Evolutionary conservation across 2,329 filamentous ascomycete species (phyloP).

Genomic region (Xylaria sp.): DNA sequence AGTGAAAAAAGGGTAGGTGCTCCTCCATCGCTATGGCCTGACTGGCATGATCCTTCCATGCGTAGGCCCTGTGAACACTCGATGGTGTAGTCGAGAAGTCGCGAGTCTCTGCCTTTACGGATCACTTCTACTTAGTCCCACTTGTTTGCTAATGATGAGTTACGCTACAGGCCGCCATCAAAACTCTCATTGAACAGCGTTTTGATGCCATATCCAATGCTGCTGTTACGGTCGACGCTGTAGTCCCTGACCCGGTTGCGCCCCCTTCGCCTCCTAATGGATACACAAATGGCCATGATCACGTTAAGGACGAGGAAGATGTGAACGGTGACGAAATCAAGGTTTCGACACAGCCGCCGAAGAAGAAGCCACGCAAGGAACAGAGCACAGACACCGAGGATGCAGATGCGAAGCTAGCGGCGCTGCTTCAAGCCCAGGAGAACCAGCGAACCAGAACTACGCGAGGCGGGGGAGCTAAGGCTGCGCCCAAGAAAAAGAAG

Average conservation of each 20-base stretch:
- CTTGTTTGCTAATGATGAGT: slow-evolving; percentile 18
- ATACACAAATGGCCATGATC: slow-evolving; percentile 46
- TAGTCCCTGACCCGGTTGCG: slow-evolving; percentile 39
- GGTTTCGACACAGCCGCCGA: slow-evolving; percentile 60
- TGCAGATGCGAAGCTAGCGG: slow-evolving; percentile 87
- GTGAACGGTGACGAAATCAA: slow-evolving; percentile 57
- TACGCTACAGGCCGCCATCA: slow-evolving; percentile 70
- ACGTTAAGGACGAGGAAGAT: slow-evolving; percentile 49
- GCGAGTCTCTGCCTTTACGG: not conserved
- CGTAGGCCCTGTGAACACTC: not conserved
- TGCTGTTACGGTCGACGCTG: slow-evolving; percentile 47
- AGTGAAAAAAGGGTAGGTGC: slow-evolving; percentile 66
- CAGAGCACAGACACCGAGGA: slow-evolving; percentile 73
- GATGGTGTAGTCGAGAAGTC: not conserved
- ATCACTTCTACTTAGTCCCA: not conserved
- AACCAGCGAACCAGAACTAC: slow-evolving; percentile 81
- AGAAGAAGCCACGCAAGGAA: slow-evolving; percentile 73
- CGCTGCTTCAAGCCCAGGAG: slow-evolving; percentile 90
- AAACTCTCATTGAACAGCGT: slow-evolving; percentile 76
- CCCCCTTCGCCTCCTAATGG: slow-evolving; percentile 42
- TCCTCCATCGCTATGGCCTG: not conserved
- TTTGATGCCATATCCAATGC: slow-evolving; percentile 75
- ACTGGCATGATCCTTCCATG: not conserved
- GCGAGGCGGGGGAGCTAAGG: slow-evolving; percentile 73
- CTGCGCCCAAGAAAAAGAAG: slow-evolving; percentile 69